Percentiles rank a stretch among this genome's conserved stretches.
phyloP scores from a whole-genome alignment of 1,284 basidiomycete species.

The Thecaphora frezii region DNA sequence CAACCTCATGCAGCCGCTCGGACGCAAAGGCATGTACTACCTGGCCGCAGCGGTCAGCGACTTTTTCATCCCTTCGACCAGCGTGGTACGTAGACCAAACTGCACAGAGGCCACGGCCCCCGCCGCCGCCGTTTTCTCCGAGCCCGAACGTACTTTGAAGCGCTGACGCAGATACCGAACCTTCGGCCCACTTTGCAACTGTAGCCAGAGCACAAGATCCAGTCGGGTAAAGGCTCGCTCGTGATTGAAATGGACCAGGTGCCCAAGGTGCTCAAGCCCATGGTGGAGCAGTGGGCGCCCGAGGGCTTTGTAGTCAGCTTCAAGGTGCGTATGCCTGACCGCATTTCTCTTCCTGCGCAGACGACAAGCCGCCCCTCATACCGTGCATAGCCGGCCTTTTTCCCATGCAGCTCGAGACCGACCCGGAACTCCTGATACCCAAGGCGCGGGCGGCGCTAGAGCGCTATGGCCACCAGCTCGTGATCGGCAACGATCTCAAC shows the following conservation, averaged over 20 bases:
- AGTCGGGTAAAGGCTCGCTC: slow-evolving; percentile 82
- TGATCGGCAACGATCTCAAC: slow-evolving; percentile 91
- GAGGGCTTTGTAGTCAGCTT: slow-evolving; percentile 93
- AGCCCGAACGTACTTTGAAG: no score
- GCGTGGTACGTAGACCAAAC: slow-evolving; percentile 75
- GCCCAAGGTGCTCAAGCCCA: slow-evolving; percentile 87
- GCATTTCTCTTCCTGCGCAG: no score
- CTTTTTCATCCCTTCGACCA: slow-evolving; percentile 89
- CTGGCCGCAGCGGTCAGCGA: slow-evolving; percentile 96
- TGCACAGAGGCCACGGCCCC: no score
- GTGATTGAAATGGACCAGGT: slow-evolving; percentile 98
- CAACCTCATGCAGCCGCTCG: slow-evolving; percentile 66
- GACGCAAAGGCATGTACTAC: slow-evolving; percentile 83
- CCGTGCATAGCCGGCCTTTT: no score
- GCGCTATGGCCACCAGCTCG: slow-evolving; percentile 93
- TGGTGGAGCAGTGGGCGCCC: slow-evolving; percentile 90
- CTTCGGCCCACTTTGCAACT: neutral
- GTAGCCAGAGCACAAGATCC: slow-evolving; percentile 96
- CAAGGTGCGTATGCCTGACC: slow-evolving; percentile 71
- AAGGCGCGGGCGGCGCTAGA: slow-evolving; percentile 85
- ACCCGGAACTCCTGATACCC: slow-evolving; percentile 77
- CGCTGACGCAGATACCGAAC: no score
- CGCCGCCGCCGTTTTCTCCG: no score
- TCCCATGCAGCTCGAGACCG: slow-evolving; percentile 81
- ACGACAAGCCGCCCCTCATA: no score